A percentile compares a stretch with the other conserved stretches of the same genome.
Conservation (phyloP, 495 filamentous ascomycete genomes). For the Friedmanniomyces simplex region DNA sequence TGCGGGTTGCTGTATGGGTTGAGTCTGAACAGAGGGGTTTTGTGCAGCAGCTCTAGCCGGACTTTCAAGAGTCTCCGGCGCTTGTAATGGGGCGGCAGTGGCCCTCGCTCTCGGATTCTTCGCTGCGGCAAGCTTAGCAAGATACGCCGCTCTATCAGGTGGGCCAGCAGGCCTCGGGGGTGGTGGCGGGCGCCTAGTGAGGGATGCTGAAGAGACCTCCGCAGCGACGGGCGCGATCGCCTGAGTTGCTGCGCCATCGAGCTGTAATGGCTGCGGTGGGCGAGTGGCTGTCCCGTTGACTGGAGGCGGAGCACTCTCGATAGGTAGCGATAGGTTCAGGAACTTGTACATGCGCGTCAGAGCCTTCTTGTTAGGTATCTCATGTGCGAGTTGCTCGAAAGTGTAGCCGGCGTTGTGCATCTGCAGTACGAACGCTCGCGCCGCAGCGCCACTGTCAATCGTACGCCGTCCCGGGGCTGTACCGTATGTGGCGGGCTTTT, state of each 20-base stretch:
- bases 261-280: neutral
- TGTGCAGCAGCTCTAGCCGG: neutral
- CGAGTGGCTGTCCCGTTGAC: neutral
- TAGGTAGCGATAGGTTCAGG: conserved; percentile 3
- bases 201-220: neutral
- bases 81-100: neutral
- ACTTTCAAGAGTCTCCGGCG: neutral
- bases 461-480: neutral
- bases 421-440: conserved; percentile 5
- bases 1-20: neutral
- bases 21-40: neutral
- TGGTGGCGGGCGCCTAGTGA: neutral
- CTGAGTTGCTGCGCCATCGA: neutral
- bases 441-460: neutral
- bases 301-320: neutral
- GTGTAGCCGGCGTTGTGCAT: conserved; percentile 17
- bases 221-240: neutral
- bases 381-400: conserved; percentile 13
- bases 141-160: conserved; percentile 1
- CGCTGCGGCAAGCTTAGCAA: conserved; percentile 8
- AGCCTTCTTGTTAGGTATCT: conserved; percentile 9
- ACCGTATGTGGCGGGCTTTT: neutral
- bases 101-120: neutral
- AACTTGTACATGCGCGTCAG: conserved; percentile 9
- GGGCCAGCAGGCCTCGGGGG: neutral